Percentiles rank a stretch among this genome's conserved stretches.
phyloP scores from a whole-genome alignment of 2,329 filamentous ascomycete genomes.

The Apiospora malaysiana region DNA sequence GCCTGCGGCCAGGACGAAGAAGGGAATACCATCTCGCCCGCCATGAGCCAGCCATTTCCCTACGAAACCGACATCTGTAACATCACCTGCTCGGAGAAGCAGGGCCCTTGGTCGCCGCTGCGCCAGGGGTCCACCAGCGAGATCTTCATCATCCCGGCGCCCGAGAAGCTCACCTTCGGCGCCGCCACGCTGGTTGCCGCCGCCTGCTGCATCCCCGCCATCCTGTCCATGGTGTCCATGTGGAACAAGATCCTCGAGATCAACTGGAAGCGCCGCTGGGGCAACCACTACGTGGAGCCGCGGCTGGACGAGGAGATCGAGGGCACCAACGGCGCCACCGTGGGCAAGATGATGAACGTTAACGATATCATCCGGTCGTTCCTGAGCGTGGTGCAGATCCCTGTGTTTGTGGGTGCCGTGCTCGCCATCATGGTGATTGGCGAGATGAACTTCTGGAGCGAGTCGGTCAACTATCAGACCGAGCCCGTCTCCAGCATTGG shows the following conservation, averaged over 20 bases:
- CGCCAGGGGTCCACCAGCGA: conserved; percentile 61
- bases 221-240: conserved; percentile 65
- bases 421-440: conserved; percentile 65
- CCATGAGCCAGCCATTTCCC: conserved; percentile 46
- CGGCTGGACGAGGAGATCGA: conserved; percentile 49
- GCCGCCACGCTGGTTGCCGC: conserved; percentile 66
- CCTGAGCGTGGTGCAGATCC: conserved; percentile 61
- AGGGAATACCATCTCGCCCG: conserved; percentile 43
- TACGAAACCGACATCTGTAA: conserved; percentile 50
- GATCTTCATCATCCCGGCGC: conserved; percentile 67
- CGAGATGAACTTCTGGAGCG: conserved; percentile 68
- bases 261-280: conserved; percentile 60
- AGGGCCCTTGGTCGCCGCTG: conserved; percentile 61
- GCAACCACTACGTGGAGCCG: conserved; percentile 28
- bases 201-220: conserved; percentile 68
- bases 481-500: conserved; percentile 68
- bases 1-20: conserved; percentile 38
- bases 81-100: conserved; percentile 50
- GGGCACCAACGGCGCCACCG: conserved; percentile 61
- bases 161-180: conserved; percentile 60
- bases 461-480: conserved; percentile 61
- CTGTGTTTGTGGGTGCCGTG: conserved; percentile 63
- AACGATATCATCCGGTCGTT: conserved; percentile 61
- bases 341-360: conserved; percentile 56
- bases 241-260: conserved; percentile 68